Conservation (phyloP, 176 grass and related monocot genomes). For the Areca catechu region DNA sequence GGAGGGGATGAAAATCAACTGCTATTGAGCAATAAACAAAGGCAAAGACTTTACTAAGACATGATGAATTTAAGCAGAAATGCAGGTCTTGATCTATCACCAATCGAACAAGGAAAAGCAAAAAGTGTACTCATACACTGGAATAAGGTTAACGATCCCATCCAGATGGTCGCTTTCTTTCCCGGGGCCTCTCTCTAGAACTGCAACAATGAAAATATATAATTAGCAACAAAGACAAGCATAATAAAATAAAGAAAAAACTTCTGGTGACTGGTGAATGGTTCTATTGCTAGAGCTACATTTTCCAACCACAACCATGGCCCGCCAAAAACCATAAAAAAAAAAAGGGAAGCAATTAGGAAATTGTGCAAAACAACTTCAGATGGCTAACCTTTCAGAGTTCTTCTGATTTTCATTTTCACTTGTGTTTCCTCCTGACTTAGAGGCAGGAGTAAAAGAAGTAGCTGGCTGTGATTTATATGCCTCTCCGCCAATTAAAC, state of each 20-base stretch:
- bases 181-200: constrained; percentile 50
- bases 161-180: constrained; percentile 76
- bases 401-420: constrained; percentile 39
- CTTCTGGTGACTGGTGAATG: no score
- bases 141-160: constrained; percentile 65
- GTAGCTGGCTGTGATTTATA: constrained; percentile 18
- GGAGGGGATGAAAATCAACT: no score
- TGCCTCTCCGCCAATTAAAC: constrained; percentile 61
- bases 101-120: no score
- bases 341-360: neutral
- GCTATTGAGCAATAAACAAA: no score
- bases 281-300: no score
- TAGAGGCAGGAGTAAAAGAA: constrained; percentile 32
- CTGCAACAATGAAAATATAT: constrained; percentile 41
- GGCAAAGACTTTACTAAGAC: no score
- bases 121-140: neutral
- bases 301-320: no score
- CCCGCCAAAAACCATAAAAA: neutral
- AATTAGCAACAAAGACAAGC: constrained; percentile 6
- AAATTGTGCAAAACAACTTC: neutral
- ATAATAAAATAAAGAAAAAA: constrained; percentile 4
- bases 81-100: no score
- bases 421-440: constrained; percentile 25
- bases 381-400: constrained; percentile 49
- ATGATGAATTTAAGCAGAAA: no score